Evolutionary conservation across 164 flowering plant species (phyloP).

Genomic region (Taxillus chinensis): DNA sequence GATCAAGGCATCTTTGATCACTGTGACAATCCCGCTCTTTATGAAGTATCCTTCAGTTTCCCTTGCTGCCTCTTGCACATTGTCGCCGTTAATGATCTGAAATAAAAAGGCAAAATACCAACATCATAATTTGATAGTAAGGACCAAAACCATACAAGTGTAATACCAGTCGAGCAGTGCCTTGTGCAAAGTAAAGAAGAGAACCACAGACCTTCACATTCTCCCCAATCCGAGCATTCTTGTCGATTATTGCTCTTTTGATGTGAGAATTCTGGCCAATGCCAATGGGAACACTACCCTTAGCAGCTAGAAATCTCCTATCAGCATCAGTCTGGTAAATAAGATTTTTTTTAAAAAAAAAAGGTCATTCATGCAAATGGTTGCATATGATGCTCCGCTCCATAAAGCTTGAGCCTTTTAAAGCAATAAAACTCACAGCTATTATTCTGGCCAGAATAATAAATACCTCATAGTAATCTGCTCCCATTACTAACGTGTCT

Average conservation of each 20-base stretch:
- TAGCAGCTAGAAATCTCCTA: conserved; percentile 64
- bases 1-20: conserved; percentile 91
- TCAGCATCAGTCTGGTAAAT: conserved; percentile 79
- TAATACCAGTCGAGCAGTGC: too few relatives aligned
- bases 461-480: conserved; percentile 87
- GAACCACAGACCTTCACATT: conserved; percentile 57
- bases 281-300: conserved; percentile 90
- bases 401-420: too few relatives aligned
- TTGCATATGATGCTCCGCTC: too few relatives aligned
- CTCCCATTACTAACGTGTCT: conserved; percentile 90
- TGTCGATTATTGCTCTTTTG: conserved; percentile 96
- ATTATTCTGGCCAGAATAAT: not conserved
- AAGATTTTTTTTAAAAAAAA: conserved; percentile 2
- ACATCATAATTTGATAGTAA: not conserved
- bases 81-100: conserved; percentile 76
- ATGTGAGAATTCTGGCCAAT: conserved; percentile 86
- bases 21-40: conserved; percentile 90
- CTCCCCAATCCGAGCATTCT: conserved; percentile 91
- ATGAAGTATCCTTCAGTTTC: conserved; percentile 98
- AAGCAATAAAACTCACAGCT: too few relatives aligned
- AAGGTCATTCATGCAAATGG: too few relatives aligned
- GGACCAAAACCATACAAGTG: not conserved
- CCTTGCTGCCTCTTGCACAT: conserved; percentile 92
- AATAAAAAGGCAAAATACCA: not conserved
- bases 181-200: not conserved